A percentile compares a stretch with the other conserved stretches of the same genome.
Conservation (phyloP, 1,284 basidiomycete genomes). For the Tilletia indica region DNA sequence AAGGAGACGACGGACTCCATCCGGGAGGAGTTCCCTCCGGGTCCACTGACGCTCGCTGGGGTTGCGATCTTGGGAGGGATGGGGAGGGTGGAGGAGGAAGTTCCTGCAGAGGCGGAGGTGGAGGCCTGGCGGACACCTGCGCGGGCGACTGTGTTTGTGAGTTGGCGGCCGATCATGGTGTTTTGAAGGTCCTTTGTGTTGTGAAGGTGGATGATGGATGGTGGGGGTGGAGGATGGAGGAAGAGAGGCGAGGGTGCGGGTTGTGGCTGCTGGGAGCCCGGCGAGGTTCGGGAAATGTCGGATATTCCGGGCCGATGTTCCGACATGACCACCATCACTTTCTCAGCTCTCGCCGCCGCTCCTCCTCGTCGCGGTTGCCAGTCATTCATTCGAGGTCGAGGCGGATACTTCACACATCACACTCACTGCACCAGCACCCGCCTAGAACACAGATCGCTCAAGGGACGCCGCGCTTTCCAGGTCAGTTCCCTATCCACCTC, state of each 20-base stretch:
- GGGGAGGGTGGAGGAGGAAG: conserved; percentile 58
- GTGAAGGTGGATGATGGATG: not conserved
- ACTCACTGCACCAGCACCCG: too few relatives aligned
- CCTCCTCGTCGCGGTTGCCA: too few relatives aligned
- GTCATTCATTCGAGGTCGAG: too few relatives aligned
- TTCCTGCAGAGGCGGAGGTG: not conserved
- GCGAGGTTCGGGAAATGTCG: not conserved
- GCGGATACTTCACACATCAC: too few relatives aligned
- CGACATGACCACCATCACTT: too few relatives aligned
- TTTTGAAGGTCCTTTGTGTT: not conserved
- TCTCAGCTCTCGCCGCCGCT: too few relatives aligned
- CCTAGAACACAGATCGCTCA: too few relatives aligned
- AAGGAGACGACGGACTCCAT: conserved; percentile 84
- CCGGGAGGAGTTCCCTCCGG: conserved; percentile 70
- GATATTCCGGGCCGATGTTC: too few relatives aligned
- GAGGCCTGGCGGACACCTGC: not conserved
- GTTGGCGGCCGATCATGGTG: conserved; percentile 13
- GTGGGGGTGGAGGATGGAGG: not conserved
- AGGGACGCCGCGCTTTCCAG: too few relatives aligned
- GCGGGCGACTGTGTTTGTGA: conserved; percentile 13
- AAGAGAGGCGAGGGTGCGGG: not conserved
- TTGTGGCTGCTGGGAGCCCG: conserved; percentile 1
- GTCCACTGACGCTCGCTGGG: conserved; percentile 75
- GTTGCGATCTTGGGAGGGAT: conserved; percentile 94
- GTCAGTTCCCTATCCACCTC: too few relatives aligned